These are phyloP conservation scores for Berberis thunbergii DNA, from an alignment of 164 flowering plant species.

Conservation along the genomic window DNA sequence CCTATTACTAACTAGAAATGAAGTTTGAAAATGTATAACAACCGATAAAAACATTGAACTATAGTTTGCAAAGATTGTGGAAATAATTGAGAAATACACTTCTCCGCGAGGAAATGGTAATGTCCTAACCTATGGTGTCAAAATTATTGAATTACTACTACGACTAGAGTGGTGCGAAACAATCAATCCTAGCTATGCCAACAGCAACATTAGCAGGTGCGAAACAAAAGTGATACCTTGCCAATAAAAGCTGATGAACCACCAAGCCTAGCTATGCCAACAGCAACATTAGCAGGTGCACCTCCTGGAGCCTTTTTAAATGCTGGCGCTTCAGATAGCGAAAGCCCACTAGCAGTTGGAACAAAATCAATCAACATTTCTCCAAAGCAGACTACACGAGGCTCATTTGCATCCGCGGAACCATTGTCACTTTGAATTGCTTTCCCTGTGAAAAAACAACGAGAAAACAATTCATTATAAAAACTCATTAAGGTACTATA, in stretches of 20 bases:
- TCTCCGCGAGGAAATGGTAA: background rate
- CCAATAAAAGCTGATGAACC: constrained; percentile 95
- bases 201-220: background rate
- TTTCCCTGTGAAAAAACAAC: constrained; percentile 31
- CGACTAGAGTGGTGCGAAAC: background rate
- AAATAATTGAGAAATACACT: background rate
- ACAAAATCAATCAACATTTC: constrained; percentile 97
- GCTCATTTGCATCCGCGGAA: constrained; percentile 28
- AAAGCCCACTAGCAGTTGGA: constrained; percentile 70
- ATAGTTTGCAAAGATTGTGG: too few relatives aligned
- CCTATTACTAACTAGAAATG: too few relatives aligned
- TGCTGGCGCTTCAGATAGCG: constrained; percentile 89
- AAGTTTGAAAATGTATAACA: too few relatives aligned
- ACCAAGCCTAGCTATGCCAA: constrained; percentile 91
- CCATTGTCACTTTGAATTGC: constrained; percentile 39
- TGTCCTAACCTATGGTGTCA: background rate
- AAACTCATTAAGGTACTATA: constrained; percentile 5
- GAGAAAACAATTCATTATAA: constrained; percentile 41
- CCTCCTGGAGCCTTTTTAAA: constrained; percentile 97
- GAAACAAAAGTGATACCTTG: constrained; percentile 42
- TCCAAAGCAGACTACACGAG: constrained; percentile 88
- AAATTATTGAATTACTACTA: too few relatives aligned
- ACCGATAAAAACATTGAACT: too few relatives aligned
- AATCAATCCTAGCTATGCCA: background rate
- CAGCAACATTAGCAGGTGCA: constrained; percentile 99